Conservation (phyloP, 768 basidiomycete species). For the Fibroporia radiculosa region DNA sequence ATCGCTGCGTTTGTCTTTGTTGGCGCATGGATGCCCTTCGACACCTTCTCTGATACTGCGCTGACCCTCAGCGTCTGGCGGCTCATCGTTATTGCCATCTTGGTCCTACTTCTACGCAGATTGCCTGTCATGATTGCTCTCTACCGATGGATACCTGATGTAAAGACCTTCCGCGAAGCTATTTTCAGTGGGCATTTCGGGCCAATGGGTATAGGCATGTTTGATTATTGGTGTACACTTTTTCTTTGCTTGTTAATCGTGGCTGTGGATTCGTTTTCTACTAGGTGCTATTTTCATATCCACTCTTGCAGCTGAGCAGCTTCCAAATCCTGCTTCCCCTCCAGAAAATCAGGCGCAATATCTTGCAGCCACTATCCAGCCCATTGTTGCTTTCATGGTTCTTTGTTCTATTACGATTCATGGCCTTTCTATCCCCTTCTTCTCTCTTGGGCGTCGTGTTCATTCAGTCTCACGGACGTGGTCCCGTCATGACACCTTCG, state of each 20-base stretch:
- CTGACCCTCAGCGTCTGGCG: constrained; percentile 78
- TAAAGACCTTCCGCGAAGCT: constrained; percentile 92
- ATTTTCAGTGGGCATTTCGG: constrained; percentile 95
- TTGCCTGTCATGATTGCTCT: constrained; percentile 78
- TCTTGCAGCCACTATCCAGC: constrained; percentile 74
- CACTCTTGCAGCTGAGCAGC: constrained; percentile 61
- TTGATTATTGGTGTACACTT: background rate
- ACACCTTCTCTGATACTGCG: constrained; percentile 56
- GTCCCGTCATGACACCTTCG: constrained; percentile 62
- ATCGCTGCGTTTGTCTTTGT: constrained; percentile 92
- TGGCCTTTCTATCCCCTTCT: constrained; percentile 89
- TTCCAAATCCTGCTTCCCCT: constrained; percentile 38
- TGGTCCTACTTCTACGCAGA: constrained; percentile 75
- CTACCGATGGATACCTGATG: constrained; percentile 92
- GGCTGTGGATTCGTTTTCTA: background rate
- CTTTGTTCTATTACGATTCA: constrained; percentile 83
- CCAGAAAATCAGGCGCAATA: constrained; percentile 54
- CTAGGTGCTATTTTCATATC: constrained; percentile 89
- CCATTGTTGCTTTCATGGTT: constrained; percentile 93
- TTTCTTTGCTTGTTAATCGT: background rate
- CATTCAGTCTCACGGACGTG: constrained; percentile 86
- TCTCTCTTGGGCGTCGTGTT: constrained; percentile 88
- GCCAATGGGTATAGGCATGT: constrained; percentile 68
- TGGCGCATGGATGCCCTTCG: constrained; percentile 96
- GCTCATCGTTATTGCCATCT: constrained; percentile 73